phyloP scores from a whole-genome alignment of 305 asterid species.

The Caryopteris hybrid region DNA sequence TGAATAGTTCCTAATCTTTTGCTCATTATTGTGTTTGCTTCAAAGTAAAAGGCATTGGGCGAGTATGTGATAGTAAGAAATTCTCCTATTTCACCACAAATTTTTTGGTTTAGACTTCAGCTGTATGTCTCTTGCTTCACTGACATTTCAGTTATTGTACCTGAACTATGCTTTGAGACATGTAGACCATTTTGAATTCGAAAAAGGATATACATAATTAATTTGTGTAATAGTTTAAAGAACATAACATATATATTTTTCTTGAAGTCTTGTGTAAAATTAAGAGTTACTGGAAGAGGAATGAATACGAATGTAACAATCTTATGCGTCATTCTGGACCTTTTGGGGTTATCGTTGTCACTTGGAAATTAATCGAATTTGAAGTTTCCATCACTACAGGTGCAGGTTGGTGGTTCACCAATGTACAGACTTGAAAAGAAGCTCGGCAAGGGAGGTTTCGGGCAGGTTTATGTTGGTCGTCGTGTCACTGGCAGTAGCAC shows the following conservation, averaged over 20 bases:
- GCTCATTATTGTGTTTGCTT: neutral
- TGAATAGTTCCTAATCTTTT: neutral
- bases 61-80: neutral
- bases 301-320: neutral
- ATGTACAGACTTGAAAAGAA: conserved; percentile 61
- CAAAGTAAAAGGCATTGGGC: neutral
- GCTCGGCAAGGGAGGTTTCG: conserved; percentile 95
- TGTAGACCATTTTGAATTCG: neutral
- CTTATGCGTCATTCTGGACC: neutral
- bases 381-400: conserved; percentile 36
- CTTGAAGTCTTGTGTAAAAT: neutral
- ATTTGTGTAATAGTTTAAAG: neutral
- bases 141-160: neutral
- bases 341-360: neutral
- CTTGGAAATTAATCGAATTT: neutral
- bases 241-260: neutral
- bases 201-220: neutral
- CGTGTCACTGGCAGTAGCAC: conserved; percentile 50
- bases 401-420: conserved; percentile 89
- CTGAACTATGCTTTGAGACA: neutral
- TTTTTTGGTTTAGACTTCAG: neutral
- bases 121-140: neutral
- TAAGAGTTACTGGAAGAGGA: neutral
- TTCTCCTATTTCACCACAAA: neutral
- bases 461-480: conserved; percentile 88